These are phyloP conservation scores for Xylaria digitata DNA, from an alignment of 2,329 filamentous ascomycete species.

Conservation along the genomic window DNA sequence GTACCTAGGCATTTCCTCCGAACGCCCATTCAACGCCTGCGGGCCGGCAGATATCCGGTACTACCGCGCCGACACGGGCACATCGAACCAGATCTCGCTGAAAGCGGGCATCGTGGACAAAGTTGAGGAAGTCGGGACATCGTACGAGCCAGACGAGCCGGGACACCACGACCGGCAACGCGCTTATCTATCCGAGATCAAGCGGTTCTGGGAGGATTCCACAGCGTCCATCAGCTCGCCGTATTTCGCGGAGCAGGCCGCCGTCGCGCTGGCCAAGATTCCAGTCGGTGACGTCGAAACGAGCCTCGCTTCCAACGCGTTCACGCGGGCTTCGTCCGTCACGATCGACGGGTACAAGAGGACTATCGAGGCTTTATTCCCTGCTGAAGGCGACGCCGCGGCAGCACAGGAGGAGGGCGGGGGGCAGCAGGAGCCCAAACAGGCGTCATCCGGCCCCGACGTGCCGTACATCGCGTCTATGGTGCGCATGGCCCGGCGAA, in stretches of 20 bases:
- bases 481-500: conserved; percentile 34
- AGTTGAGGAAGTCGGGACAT: conserved; percentile 32
- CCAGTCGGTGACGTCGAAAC: conserved; percentile 37
- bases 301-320: not conserved
- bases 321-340: conserved; percentile 22
- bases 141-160: conserved; percentile 17
- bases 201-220: conserved; percentile 39
- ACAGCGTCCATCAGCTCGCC: conserved; percentile 36
- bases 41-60: conserved; percentile 39
- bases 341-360: conserved; percentile 35
- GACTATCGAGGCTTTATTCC: conserved; percentile 31
- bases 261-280: conserved; percentile 40
- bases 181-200: conserved; percentile 35
- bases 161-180: conserved; percentile 16
- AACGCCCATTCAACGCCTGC: conserved; percentile 39
- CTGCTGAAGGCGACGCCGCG: conserved; percentile 1
- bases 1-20: not conserved
- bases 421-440: not conserved
- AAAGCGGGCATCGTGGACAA: conserved; percentile 37
- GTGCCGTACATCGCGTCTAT: conserved; percentile 32
- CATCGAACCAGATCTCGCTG: conserved; percentile 24
- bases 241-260: conserved; percentile 39
- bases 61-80: conserved; percentile 34
- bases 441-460: not conserved
- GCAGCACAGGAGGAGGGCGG: not conserved